Conservation (phyloP, 768 basidiomycete species). For the Postia placenta region DNA sequence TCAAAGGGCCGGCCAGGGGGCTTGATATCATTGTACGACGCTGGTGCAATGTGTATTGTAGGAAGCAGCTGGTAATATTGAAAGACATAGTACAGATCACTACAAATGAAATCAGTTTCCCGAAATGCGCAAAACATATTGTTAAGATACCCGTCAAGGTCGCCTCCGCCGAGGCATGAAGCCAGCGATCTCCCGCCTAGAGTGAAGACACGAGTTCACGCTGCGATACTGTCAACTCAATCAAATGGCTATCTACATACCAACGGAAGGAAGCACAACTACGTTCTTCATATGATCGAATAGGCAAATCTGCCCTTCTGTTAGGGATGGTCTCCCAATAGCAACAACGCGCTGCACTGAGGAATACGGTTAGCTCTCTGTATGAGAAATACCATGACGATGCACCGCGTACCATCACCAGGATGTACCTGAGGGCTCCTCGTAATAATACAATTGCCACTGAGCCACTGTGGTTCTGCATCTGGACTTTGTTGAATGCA, state of each 20-base stretch:
- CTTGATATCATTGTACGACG: conserved; percentile 37
- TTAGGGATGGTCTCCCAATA: conserved; percentile 54
- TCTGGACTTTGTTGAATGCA: conserved; percentile 53
- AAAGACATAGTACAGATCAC: conserved; percentile 64
- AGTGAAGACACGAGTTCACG: no score
- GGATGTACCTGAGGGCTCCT: conserved; percentile 73
- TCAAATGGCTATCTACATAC: conserved; percentile 27
- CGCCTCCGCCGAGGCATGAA: conserved; percentile 68
- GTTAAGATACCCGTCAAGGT: conserved; percentile 63
- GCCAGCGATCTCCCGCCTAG: conserved; percentile 58
- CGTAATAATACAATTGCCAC: conserved; percentile 47
- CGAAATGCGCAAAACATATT: not conserved
- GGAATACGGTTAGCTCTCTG: not conserved
- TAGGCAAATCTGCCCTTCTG: conserved; percentile 44
- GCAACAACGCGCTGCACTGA: conserved; percentile 66
- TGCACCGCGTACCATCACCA: conserved; percentile 51
- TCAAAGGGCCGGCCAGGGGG: conserved; percentile 11
- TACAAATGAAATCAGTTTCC: conserved; percentile 19
- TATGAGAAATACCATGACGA: not conserved
- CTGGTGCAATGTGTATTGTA: conserved; percentile 41
- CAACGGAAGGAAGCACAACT: conserved; percentile 62
- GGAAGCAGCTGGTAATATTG: conserved; percentile 51
- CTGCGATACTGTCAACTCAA: no score
- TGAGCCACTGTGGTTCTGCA: conserved; percentile 44
- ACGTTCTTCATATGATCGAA: conserved; percentile 62